phyloP scores from a whole-genome alignment of 257 asterid genomes.

The Solanum chiquidenum region DNA sequence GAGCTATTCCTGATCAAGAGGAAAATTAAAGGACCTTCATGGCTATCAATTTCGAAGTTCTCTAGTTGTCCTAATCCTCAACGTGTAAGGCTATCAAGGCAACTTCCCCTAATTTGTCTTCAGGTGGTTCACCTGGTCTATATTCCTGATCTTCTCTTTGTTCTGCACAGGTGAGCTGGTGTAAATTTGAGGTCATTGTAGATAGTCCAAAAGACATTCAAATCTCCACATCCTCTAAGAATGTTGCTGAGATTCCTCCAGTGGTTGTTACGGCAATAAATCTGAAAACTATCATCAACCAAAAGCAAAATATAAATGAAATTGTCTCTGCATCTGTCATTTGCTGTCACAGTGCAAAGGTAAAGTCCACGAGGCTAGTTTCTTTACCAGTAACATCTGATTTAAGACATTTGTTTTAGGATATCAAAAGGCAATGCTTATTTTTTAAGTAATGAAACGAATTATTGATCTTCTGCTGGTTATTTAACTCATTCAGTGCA shows the following conservation, averaged over 20 bases:
- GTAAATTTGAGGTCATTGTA: slow-evolving; percentile 77
- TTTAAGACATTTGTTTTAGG: neutral
- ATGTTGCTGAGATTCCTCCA: slow-evolving; percentile 61
- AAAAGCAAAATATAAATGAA: slow-evolving; percentile 70
- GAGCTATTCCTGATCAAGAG: slow-evolving; percentile 81
- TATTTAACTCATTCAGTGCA: neutral
- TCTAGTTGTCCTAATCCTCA: slow-evolving; percentile 55
- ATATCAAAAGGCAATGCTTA: neutral
- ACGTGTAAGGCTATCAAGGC: slow-evolving; percentile 40
- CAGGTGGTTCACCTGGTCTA: neutral
- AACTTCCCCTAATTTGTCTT: slow-evolving; percentile 2
- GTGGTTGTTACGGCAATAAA: slow-evolving; percentile 73
- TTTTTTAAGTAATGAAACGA: neutral
- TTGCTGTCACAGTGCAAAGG: slow-evolving; percentile 91
- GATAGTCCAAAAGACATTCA: slow-evolving; percentile 66
- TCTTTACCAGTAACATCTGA: neutral
- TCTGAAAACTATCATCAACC: slow-evolving; percentile 78
- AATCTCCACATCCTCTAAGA: slow-evolving; percentile 48
- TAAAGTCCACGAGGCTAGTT: slow-evolving; percentile 21
- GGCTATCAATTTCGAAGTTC: slow-evolving; percentile 78
- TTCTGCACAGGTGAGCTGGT: slow-evolving; percentile 91
- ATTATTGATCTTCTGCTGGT: neutral
- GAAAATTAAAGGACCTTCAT: slow-evolving; percentile 88
- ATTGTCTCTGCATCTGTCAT: slow-evolving; percentile 87
- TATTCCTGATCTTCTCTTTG: neutral